Percentiles rank a stretch among this genome's conserved stretches.
Conservation (phyloP, 352 stramenopile genomes). For the Phytopythium ostracodes region DNA sequence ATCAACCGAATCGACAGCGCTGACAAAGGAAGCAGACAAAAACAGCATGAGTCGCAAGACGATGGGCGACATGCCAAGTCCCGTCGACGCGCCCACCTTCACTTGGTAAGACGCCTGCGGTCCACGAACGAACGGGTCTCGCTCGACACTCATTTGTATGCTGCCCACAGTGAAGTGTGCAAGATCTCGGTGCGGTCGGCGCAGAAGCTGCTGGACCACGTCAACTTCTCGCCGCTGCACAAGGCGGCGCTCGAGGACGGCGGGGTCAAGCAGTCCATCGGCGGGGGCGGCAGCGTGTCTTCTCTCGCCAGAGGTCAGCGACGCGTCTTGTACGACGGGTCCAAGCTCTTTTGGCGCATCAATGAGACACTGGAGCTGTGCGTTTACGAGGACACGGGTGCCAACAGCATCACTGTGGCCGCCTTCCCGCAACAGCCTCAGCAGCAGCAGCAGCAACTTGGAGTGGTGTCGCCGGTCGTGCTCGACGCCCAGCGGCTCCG, state of each 20-base stretch:
- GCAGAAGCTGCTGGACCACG: conserved; percentile 84
- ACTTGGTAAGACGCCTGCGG: conserved; percentile 40
- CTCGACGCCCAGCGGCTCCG: conserved; percentile 54
- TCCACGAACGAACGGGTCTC: neutral
- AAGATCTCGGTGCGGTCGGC: conserved; percentile 86
- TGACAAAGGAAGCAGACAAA: neutral
- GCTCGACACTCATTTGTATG: neutral
- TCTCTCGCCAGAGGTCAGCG: conserved; percentile 25
- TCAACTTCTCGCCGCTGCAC: conserved; percentile 87
- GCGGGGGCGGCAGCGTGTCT: conserved; percentile 9
- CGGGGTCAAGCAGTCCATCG: conserved; percentile 10
- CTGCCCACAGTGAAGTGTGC: conserved; percentile 69
- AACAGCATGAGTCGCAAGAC: conserved; percentile 7
- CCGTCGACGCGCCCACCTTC: conserved; percentile 50
- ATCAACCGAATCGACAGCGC: neutral
- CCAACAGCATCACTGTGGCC: conserved; percentile 64
- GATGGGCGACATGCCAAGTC: conserved; percentile 19
- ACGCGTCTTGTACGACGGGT: conserved; percentile 76
- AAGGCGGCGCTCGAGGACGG: conserved; percentile 65
- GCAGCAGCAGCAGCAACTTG: conserved; percentile 17
- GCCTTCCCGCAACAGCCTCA: conserved; percentile 44
- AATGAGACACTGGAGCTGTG: conserved; percentile 85
- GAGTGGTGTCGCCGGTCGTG: conserved; percentile 39
- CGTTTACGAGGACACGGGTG: conserved; percentile 72
- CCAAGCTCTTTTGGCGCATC: conserved; percentile 85